These are phyloP conservation scores for Teunomyces pallodes DNA, from an alignment of 805 yeast genomes.

Conservation along the genomic window DNA sequence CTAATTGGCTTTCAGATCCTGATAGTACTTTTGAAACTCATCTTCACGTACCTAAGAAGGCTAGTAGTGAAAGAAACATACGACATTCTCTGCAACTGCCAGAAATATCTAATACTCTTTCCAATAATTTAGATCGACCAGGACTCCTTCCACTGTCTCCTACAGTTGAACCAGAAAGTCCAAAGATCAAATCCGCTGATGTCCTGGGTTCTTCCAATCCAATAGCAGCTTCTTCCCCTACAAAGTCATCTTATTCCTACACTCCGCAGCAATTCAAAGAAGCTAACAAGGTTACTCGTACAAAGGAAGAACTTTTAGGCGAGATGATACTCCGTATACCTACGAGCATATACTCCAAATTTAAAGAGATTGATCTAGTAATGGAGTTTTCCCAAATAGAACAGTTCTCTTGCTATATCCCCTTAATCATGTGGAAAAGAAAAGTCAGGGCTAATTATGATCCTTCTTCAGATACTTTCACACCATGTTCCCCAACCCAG, in stretches of 20 bases:
- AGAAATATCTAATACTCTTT: not conserved
- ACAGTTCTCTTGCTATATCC: slow-evolving; percentile 27
- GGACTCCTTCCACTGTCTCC: slow-evolving; percentile 1
- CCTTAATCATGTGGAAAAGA: slow-evolving; percentile 54
- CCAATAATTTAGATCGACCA: too few species aligned
- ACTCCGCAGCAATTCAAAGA: slow-evolving; percentile 30
- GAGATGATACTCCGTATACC: slow-evolving; percentile 52
- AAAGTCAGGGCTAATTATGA: slow-evolving; percentile 49
- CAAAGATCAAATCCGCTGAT: not conserved
- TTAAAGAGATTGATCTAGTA: slow-evolving; percentile 18
- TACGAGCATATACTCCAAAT: slow-evolving; percentile 12
- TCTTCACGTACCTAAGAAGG: not conserved
- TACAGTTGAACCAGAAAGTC: not conserved
- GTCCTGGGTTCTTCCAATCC: not conserved
- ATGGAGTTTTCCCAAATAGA: slow-evolving; percentile 22
- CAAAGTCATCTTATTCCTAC: slow-evolving; percentile 8
- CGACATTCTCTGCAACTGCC: not conserved
- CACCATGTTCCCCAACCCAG: slow-evolving; percentile 46
- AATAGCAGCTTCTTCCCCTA: not conserved
- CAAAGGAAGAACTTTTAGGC: slow-evolving; percentile 48
- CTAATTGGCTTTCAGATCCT: slow-evolving; percentile 22
- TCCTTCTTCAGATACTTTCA: slow-evolving; percentile 46
- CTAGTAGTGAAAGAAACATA: not conserved
- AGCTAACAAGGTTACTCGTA: slow-evolving; percentile 36
- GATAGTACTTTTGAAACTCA: not conserved